phyloP scores from a whole-genome alignment of 1,284 basidiomycete genomes.

The Cryptococcus sp. region DNA sequence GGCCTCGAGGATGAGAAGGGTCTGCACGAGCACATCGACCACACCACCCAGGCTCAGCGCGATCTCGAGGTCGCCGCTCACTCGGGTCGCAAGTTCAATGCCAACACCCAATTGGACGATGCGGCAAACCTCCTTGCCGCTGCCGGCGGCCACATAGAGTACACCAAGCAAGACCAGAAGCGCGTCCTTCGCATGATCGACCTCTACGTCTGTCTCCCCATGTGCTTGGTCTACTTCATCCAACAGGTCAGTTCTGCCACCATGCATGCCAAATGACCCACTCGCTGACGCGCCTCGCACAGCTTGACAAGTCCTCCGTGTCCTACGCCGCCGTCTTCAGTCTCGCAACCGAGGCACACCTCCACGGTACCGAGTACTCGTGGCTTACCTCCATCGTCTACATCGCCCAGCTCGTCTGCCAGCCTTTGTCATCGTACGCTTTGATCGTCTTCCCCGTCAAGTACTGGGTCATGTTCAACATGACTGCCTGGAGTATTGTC shows the following conservation, averaged over 20 bases:
- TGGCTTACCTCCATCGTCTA: constrained; percentile 44
- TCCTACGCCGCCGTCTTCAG: constrained; percentile 50
- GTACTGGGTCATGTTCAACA: constrained; percentile 48
- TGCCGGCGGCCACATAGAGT: constrained; percentile 38
- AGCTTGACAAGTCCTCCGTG: constrained; percentile 49
- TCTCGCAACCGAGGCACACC: constrained; percentile 23
- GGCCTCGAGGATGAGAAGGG: constrained; percentile 20
- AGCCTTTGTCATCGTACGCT: constrained; percentile 44
- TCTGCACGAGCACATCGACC: constrained; percentile 15
- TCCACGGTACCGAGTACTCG: constrained; percentile 36
- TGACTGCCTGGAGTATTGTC: constrained; percentile 37
- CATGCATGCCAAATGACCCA: not conserved
- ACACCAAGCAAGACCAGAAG: constrained; percentile 34
- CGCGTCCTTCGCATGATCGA: constrained; percentile 40
- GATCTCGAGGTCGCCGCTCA: constrained; percentile 2
- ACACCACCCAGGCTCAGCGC: constrained; percentile 5
- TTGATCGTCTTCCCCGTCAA: constrained; percentile 46
- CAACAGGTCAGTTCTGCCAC: constrained; percentile 25
- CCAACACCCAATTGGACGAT: constrained; percentile 36
- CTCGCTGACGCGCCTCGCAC: constrained; percentile 19
- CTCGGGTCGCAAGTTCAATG: constrained; percentile 9
- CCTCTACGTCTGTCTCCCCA: constrained; percentile 37
- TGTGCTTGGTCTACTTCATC: constrained; percentile 43
- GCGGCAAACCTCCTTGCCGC: constrained; percentile 35
- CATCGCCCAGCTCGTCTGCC: constrained; percentile 42